Base-by-base conservation (phyloP, 352 stramenopile genomes). In the Globisporangium nodosum region DNA sequence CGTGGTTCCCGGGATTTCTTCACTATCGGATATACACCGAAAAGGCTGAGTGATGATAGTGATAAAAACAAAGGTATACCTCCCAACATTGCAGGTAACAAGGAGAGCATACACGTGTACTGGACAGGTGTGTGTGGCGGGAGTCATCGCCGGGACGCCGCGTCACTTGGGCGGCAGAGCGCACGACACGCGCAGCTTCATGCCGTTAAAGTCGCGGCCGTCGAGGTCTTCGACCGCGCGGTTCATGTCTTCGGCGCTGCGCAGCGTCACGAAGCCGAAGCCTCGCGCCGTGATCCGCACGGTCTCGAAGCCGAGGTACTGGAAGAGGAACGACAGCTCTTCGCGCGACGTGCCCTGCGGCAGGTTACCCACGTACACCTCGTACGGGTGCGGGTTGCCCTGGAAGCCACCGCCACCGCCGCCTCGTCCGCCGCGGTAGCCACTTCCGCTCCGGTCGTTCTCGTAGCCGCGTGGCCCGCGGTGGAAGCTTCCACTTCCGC, bases 311-410 rank as follows among this genome's bases (percentile, higher is more conserved):
- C 79, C 74, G 12, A 92, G 59, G 52, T 93, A 89, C 60, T 88
- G 79, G 58, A 93, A 93, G 39, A 93, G 60, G 61, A 88, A 90
- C 15, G 76, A 83, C 9, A 93, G 68, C 57, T 93, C 81, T 57
- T 90, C 81, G 2, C 84, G 73, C n/a, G 79, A 86, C 20, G 84
- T 90, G 31, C 83, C 84, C 30, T 85, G 81, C 5, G 84, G 84
- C n/a, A 93, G 56, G 47, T 93, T 93, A 24, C 84, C 84, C 43
- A 93, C 84, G 61, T 91, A 93, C 30, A 93, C 79, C 55, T 93
- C 84, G 48, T 75, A 89, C 30, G 83, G 78, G 58, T 90, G 78
- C 49, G 79, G 81, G 2, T 77, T 71, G 3, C 68, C 55, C 33
- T 76, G 65, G 66, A 86, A 88, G 8, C 76, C 60, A 13, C 71